These are phyloP conservation scores for Jackrogersella multiformis DNA, from an alignment of 495 filamentous ascomycete genomes.

Conservation along the genomic window DNA sequence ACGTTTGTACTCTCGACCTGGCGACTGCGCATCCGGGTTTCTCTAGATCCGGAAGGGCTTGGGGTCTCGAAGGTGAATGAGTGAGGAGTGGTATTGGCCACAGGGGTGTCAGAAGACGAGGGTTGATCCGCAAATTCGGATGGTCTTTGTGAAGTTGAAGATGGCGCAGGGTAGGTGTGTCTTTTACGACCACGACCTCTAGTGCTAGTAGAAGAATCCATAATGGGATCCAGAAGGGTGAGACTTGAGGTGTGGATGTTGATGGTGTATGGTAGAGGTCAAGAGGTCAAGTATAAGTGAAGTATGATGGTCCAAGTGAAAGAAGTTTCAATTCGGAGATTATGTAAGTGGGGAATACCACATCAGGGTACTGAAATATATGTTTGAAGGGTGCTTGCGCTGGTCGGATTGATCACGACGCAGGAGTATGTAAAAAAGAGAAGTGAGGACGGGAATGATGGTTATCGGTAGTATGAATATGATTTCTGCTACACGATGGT, in stretches of 20 bases:
- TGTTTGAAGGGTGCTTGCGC: neutral
- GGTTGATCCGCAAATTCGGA: slow-evolving; percentile 32
- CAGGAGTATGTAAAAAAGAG: neutral
- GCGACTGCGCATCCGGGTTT: slow-evolving; percentile 47
- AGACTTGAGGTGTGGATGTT: neutral
- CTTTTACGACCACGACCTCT: slow-evolving; percentile 42
- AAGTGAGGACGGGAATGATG: neutral
- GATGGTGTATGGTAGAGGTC: neutral
- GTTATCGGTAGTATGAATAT: neutral
- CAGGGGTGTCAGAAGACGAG: slow-evolving; percentile 32
- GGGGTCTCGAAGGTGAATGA: slow-evolving; percentile 45
- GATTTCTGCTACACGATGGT: neutral
- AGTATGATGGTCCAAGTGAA: slow-evolving; percentile 29
- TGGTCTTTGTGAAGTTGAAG: slow-evolving; percentile 24
- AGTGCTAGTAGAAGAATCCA: slow-evolving; percentile 37
- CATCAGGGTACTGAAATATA: neutral
- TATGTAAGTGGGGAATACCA: slow-evolving; percentile 47
- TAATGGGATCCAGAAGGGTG: slow-evolving; percentile 4
- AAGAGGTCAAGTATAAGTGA: slow-evolving; percentile 9
- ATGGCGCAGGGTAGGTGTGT: slow-evolving; percentile 10
- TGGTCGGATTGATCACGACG: slow-evolving; percentile 1
- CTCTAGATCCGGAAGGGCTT: slow-evolving; percentile 48
- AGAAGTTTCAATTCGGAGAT: slow-evolving; percentile 44
- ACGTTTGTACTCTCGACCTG: slow-evolving; percentile 43
- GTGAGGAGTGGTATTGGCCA: slow-evolving; percentile 36